These are phyloP conservation scores for Myxozyma udenii DNA, from an alignment of 805 yeast species.

Conservation along the genomic window DNA sequence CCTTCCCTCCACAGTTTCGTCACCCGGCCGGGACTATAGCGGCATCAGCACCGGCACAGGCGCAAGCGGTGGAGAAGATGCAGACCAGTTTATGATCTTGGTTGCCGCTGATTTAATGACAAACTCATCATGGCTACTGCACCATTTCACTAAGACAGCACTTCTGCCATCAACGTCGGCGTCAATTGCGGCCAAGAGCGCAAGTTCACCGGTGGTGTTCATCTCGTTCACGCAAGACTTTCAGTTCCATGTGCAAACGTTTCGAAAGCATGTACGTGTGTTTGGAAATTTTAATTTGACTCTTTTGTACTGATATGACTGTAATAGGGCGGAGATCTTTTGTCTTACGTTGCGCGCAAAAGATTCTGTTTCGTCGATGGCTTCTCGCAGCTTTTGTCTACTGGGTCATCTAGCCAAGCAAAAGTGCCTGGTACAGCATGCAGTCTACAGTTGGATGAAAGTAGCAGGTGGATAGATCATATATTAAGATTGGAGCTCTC, in stretches of 20 bases:
- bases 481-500: no score
- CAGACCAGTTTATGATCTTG: not conserved
- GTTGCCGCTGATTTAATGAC: constrained; percentile 11
- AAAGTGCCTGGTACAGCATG: no score
- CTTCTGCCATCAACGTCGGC: not conserved
- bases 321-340: constrained; percentile 15
- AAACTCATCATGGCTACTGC: constrained; percentile 22
- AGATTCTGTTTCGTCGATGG: constrained; percentile 17
- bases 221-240: constrained; percentile 18
- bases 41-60: not conserved
- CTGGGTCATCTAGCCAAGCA: no score
- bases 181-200: not conserved
- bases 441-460: no score
- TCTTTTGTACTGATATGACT: not conserved
- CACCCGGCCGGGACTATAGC: not conserved
- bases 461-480: no score
- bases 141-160: constrained; percentile 11
- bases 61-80: not conserved
- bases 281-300: not conserved
- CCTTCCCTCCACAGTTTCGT: constrained; percentile 3
- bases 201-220: constrained; percentile 6
- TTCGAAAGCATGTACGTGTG: constrained; percentile 13
- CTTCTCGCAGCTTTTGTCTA: constrained; percentile 7
- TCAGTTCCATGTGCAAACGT: constrained; percentile 12
- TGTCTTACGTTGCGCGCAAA: not conserved